Evolutionary conservation across 805 yeast genomes (phyloP), one percentile per base, ranked within the genome.

Genomic region (Barnettozyma botsteinii): DNA sequence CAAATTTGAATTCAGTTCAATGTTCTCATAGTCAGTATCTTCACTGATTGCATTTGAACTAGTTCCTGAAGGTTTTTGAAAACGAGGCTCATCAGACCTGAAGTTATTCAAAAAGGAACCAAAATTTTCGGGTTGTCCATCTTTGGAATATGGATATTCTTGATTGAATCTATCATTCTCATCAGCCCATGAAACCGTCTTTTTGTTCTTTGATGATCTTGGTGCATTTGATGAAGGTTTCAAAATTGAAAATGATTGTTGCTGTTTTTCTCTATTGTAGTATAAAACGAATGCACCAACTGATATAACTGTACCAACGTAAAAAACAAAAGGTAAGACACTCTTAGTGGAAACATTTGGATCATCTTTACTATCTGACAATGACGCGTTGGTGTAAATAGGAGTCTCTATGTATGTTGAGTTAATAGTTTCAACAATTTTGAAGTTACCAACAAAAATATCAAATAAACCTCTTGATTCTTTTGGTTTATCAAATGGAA

Each of bases 401-500:
- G 60, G 60, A 1, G 60, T 56, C 35, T 54, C 56, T 12, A 56
- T 33, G 21, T 28, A 47, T 3, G 52, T 40, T 4, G 42, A 37
- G 12, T 50, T 41, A 4, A 26, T 31, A 5, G 34, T 29, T 13
- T 49, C 55, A 31, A 51, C 34, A 6, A 52, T 13, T 21, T 47
- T 43, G 37, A 40, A 51, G 33, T 55, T 56, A 6, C 54, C 55
- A 22, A 51, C 50, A 38, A 55, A 47, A n/a, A 67, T 57, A 39
- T 86, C 88, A 30, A 88, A 63, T 45, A 89, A 61, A 14, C 87
- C 86, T 48, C 88, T 69, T 7, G 89, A 74, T 21, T 74, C 70
- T 33, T 70, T 76, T 2, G 93, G 84, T 38, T 75, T 64, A 57
- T 89, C 97, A 49, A 75, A 81, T 1, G 98, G 95, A 20, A 88